A percentile compares a stretch with the other conserved stretches of the same genome.
Conservation (phyloP, 2,329 filamentous ascomycete genomes). For the Colletotrichum noveboracense region DNA sequence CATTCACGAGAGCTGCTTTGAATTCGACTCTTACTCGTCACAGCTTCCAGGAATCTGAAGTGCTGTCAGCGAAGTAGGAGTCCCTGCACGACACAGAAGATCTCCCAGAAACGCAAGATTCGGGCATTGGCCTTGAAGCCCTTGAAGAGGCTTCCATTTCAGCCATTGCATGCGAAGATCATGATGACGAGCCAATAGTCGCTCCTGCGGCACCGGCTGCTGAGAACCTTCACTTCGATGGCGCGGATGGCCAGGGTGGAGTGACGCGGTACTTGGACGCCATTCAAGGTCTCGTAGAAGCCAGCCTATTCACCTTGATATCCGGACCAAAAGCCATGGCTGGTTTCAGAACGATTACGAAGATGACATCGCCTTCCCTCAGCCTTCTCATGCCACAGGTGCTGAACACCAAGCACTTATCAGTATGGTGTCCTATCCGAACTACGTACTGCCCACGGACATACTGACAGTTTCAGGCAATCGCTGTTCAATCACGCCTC, state of each 20-base stretch:
- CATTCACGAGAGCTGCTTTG: not conserved
- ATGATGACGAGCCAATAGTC: not conserved
- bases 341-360: not conserved
- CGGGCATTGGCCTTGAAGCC: not conserved
- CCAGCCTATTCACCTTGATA: not conserved
- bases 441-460: not conserved
- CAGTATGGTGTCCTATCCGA: not conserved
- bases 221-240: not conserved
- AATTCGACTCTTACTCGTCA: not conserved
- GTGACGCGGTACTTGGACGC: not conserved
- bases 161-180: not conserved
- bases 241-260: not conserved
- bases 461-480: not conserved
- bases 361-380: not conserved
- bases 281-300: not conserved
- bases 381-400: not conserved
- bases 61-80: not conserved
- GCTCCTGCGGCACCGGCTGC: not conserved
- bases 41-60: not conserved
- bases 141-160: not conserved
- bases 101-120: not conserved
- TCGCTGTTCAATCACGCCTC: constrained; percentile 25
- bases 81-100: not conserved
- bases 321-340: not conserved
- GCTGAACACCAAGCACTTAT: not conserved